Evolutionary conservation across 371 early-diverging fungal species (phyloP), one percentile per base, ranked within the genome.

Genomic region (Capillidium rhysosporum): DNA sequence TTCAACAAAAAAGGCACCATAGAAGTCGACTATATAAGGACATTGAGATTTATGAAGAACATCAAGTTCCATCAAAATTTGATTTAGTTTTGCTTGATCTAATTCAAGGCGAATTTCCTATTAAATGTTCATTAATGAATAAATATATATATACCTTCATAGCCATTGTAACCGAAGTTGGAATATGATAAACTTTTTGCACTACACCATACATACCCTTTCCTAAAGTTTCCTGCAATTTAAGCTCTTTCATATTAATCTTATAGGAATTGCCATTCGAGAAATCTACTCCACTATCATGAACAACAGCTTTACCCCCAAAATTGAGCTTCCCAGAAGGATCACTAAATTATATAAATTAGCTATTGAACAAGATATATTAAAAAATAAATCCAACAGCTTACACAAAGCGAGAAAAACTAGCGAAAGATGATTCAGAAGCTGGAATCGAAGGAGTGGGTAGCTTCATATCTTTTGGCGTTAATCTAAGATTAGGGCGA

Each of bases 1-100:
- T 61, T 92, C 92, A 56, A 87, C 80, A 60, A 91, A 90, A 69
- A 92, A 94, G 0, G 95, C 95, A n/a, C 95, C 95, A 68, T 94
- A 94, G 61, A 92, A 94, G 48, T 91, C 92, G 29, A 94, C 88
- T 67, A 94, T 94, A 60, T 79, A 86, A 23, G 84, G 81, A 53
- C 80, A 80, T 45, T 79, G 72, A 51, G 85, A 80, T 61, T 84
- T 80, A 69, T 91, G 89, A 38, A 94, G 71, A 31, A 92, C 80
- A 56, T 86, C 81, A 54, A 89, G 69, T 62, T 92, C 92, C 91
- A 89, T 92, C 52, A 89, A 62, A 56, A 92, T 90, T 64, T 86
- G 86, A 62, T 82, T 82, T 51, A 92, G 64, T 56, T 85, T 86
- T 31, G 76, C 76, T 65, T 86, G 76, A 61, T 88, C 88, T 57